Evolutionary conservation across 495 filamentous ascomycete genomes (phyloP).

Genomic region (Pyrenula massariospora): DNA sequence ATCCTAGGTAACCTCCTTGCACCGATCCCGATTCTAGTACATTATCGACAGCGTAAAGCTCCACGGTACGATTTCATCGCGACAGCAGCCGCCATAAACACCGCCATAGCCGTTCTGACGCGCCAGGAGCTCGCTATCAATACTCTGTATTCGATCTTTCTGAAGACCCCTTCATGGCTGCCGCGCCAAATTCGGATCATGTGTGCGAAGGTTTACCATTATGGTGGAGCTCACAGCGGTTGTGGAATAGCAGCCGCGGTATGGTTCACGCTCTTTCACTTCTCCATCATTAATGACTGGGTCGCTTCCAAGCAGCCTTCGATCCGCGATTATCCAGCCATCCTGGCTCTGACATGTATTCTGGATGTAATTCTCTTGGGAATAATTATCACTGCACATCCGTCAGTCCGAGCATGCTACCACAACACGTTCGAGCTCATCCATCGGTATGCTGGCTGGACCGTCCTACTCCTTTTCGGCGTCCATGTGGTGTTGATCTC

Average conservation of each 20-base stretch:
- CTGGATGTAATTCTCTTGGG: slow-evolving; percentile 24
- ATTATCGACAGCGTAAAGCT: neutral
- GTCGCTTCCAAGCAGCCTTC: slow-evolving; percentile 16
- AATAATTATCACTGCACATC: slow-evolving; percentile 32
- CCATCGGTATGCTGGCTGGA: slow-evolving; percentile 45
- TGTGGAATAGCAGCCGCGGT: slow-evolving; percentile 53
- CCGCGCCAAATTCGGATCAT: slow-evolving; percentile 52
- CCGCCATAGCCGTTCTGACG: slow-evolving; percentile 45
- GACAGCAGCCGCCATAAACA: slow-evolving; percentile 35
- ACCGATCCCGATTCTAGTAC: neutral
- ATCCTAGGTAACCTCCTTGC: slow-evolving; percentile 8
- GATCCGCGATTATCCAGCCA: slow-evolving; percentile 3
- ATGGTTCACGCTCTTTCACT: slow-evolving; percentile 55
- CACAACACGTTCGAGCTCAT: slow-evolving; percentile 47
- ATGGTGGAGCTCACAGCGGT: slow-evolving; percentile 66
- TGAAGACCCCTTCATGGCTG: slow-evolving; percentile 43
- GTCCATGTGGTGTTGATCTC: slow-evolving; percentile 25
- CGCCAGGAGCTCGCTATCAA: slow-evolving; percentile 71
- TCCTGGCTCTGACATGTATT: slow-evolving; percentile 21
- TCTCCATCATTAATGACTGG: neutral
- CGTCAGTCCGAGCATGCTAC: slow-evolving; percentile 27
- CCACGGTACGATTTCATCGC: slow-evolving; percentile 6
- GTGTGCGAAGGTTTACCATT: slow-evolving; percentile 65
- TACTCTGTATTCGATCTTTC: slow-evolving; percentile 49
- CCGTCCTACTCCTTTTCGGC: slow-evolving; percentile 34